Evolutionary conservation across 768 basidiomycete species (phyloP).

Genomic region (Collybia sp.): DNA sequence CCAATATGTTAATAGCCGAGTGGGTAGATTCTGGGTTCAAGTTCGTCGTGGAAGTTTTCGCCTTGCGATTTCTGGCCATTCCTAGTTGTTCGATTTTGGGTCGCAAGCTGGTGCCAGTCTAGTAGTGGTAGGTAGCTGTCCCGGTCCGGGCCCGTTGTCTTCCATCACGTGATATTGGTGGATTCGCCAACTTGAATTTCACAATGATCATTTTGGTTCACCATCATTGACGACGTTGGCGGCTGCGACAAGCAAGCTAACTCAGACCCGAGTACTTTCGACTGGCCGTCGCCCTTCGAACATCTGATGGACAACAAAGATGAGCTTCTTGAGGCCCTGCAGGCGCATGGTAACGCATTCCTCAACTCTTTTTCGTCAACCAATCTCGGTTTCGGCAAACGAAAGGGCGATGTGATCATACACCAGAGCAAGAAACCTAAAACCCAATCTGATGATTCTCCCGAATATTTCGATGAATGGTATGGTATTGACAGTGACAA

Average conservation of each 20-base stretch:
- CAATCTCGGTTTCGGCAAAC: constrained; percentile 10
- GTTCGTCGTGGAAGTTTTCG: neutral
- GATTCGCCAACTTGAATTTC: too few species aligned
- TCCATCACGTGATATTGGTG: too few species aligned
- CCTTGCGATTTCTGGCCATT: neutral
- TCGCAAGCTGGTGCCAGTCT: too few species aligned
- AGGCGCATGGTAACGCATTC: constrained; percentile 45
- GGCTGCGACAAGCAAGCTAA: too few species aligned
- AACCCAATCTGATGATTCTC: constrained; percentile 9
- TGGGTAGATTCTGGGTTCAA: neutral
- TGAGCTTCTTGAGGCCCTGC: constrained; percentile 35
- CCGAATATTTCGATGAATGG: constrained; percentile 35
- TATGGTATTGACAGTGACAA: constrained; percentile 23
- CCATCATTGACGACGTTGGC: too few species aligned
- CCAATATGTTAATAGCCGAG: constrained; percentile 48
- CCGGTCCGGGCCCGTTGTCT: too few species aligned
- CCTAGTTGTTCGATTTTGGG: too few species aligned
- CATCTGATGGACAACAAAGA: constrained; percentile 17
- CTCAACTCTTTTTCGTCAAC: constrained; percentile 33
- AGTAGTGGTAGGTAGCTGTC: too few species aligned
- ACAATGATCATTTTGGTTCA: too few species aligned
- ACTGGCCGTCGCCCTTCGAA: too few species aligned
- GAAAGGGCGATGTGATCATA: constrained; percentile 15
- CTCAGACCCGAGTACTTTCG: too few species aligned
- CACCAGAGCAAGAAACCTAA: constrained; percentile 5